Evolutionary conservation across 352 stramenopile genomes (phyloP).

Genomic region (Pythium vanterpoolii): DNA sequence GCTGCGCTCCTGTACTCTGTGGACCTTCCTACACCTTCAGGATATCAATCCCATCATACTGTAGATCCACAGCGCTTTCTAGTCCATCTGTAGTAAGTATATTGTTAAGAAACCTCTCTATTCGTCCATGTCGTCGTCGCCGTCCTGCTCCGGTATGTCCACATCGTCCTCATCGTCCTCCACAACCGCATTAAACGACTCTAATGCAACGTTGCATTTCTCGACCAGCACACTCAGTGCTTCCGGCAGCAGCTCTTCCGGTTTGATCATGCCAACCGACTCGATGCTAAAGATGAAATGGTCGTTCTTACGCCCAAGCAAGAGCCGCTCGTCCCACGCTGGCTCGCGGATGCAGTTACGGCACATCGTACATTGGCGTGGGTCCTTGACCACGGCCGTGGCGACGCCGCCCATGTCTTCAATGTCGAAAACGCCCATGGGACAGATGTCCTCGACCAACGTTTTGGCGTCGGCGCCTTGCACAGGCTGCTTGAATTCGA

Average conservation of each 20-base stretch:
- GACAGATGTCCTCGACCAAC: slow-evolving; percentile 62
- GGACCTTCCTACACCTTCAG: too few relatives aligned
- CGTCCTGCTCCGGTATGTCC: slow-evolving; percentile 44
- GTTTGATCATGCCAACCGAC: slow-evolving; percentile 84
- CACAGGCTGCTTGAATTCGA: slow-evolving; percentile 66
- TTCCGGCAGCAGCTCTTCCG: slow-evolving; percentile 74
- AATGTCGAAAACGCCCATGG: slow-evolving; percentile 89
- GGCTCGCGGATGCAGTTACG: slow-evolving; percentile 94
- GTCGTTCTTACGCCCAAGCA: slow-evolving; percentile 90
- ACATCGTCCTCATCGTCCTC: slow-evolving; percentile 36
- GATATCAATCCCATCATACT: too few relatives aligned
- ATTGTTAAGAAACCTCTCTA: slow-evolving; percentile 31
- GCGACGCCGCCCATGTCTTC: slow-evolving; percentile 79
- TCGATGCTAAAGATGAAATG: slow-evolving; percentile 96
- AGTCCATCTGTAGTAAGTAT: too few relatives aligned
- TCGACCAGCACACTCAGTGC: slow-evolving; percentile 76
- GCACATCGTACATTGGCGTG: slow-evolving; percentile 94
- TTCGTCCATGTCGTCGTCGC: slow-evolving; percentile 47
- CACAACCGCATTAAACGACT: slow-evolving; percentile 63
- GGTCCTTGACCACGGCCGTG: slow-evolving; percentile 81
- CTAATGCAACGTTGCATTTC: slow-evolving; percentile 83
- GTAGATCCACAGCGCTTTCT: too few relatives aligned
- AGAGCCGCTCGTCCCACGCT: slow-evolving; percentile 84
- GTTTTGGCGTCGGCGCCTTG: slow-evolving; percentile 57
- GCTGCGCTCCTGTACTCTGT: background rate